These are phyloP conservation scores for Tetradesmus obliquus DNA, from an alignment of 139 green algal genomes.

Conservation along the genomic window DNA sequence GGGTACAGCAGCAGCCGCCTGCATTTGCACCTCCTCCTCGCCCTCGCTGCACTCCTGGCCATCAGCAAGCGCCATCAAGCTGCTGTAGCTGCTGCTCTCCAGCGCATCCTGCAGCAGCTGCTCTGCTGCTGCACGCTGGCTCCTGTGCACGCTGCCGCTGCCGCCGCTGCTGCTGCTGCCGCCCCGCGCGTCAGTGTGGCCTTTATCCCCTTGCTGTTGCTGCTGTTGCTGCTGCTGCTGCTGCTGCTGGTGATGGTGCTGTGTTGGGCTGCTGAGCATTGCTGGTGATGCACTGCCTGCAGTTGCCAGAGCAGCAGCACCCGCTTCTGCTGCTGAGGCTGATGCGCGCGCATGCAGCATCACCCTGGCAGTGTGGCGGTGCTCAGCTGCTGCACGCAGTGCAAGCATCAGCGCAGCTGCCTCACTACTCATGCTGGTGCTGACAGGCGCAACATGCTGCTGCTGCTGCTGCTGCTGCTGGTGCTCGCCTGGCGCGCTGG, in stretches of 20 bases:
- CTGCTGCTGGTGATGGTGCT: background rate
- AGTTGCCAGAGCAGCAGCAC: background rate
- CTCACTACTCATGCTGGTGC: conserved; percentile 41
- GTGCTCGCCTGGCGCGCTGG: background rate
- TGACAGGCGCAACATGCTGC: background rate
- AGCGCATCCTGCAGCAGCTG: conserved; percentile 36
- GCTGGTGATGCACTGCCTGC: background rate
- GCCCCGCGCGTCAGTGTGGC: background rate
- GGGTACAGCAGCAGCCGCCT: background rate
- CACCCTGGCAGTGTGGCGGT: background rate
- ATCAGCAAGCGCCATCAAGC: conserved; percentile 5
- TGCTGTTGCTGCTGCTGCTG: background rate
- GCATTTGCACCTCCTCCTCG: background rate
- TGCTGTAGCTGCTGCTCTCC: conserved; percentile 36
- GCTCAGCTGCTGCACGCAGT: conserved; percentile 12
- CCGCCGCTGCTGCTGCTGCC: background rate
- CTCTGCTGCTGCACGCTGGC: background rate
- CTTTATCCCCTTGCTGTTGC: background rate
- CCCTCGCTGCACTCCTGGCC: background rate
- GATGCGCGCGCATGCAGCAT: background rate
- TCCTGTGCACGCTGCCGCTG: conserved; percentile 11
- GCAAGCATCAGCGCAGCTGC: conserved; percentile 31
- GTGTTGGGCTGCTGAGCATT: conserved; percentile 8
- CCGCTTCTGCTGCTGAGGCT: background rate
- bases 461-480: background rate